Conservation (phyloP, 257 asterid genomes). For the Cordia subcordata region DNA sequence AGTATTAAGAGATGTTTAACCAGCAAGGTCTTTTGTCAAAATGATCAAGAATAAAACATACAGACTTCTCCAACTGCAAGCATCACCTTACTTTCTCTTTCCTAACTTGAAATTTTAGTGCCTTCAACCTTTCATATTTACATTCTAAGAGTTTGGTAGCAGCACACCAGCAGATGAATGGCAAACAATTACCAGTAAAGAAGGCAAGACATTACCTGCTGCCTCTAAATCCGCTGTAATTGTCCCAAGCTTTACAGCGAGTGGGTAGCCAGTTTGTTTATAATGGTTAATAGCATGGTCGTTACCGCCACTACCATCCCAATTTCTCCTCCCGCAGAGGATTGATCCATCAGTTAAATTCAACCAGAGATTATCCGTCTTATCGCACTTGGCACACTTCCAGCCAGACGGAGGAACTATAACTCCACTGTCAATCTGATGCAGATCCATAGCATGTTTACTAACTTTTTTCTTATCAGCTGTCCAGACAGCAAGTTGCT, state of each 20-base stretch:
- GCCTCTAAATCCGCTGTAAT: conserved; percentile 85
- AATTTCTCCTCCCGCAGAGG: conserved; percentile 83
- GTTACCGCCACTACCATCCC: conserved; percentile 98
- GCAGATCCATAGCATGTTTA: conserved; percentile 71
- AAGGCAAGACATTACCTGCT: conserved; percentile 61
- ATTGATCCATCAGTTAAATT: conserved; percentile 91
- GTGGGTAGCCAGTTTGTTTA: conserved; percentile 60
- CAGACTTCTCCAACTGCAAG: no score
- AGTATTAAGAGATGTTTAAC: no score
- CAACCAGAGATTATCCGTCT: conserved; percentile 94
- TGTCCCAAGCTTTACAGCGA: conserved; percentile 99
- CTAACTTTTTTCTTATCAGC: conserved; percentile 74
- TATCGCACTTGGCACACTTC: conserved; percentile 90
- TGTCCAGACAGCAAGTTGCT: conserved; percentile 91
- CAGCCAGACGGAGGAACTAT: conserved; percentile 86
- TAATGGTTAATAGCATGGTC: conserved; percentile 90
- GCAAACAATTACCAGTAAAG: conserved; percentile 9
- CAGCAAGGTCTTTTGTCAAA: no score
- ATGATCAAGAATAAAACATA: no score
- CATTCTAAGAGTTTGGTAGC: no score
- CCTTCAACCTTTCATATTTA: no score
- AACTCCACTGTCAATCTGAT: conserved; percentile 84
- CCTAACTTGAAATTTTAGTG: no score
- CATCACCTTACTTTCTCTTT: no score
- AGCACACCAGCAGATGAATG: no score